Conservation (phyloP, 148 eudicot genomes). For the Bassia scoparia region DNA sequence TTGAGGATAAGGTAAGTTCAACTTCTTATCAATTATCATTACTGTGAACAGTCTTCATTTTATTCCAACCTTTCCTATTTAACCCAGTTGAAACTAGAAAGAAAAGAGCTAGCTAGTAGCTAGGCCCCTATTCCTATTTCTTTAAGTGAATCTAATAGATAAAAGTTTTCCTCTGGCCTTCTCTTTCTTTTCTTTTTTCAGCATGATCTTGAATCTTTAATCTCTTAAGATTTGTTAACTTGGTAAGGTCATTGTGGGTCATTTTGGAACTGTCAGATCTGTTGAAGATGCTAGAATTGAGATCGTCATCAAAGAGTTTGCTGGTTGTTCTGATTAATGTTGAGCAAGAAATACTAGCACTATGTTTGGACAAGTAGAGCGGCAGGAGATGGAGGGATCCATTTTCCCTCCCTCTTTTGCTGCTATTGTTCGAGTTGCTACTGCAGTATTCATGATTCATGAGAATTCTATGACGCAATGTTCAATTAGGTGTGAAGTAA, state of each 20-base stretch:
- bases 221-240: too few relatives aligned
- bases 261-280: not conserved
- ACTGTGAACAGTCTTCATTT: not conserved
- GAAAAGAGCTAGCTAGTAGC: too few relatives aligned
- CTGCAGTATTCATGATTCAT: too few relatives aligned
- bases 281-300: not conserved
- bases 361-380: too few relatives aligned
- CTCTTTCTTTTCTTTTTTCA: not conserved
- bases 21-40: not conserved
- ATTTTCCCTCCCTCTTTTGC: too few relatives aligned
- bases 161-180: not conserved
- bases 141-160: not conserved
- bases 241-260: not conserved
- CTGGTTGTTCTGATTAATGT: not conserved
- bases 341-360: not conserved
- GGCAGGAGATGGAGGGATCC: too few relatives aligned
- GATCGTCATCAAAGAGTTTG: not conserved
- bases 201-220: not conserved
- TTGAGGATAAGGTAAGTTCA: constrained; percentile 86
- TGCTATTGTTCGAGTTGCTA: too few relatives aligned
- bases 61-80: not conserved
- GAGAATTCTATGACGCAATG: too few relatives aligned
- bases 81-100: too few relatives aligned
- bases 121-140: too few relatives aligned
- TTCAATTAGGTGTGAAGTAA: too few relatives aligned